Percentiles rank a stretch among this genome's conserved stretches.
phyloP scores from a whole-genome alignment of 2,329 filamentous ascomycete genomes.

The Zymoseptoria brevis region DNA sequence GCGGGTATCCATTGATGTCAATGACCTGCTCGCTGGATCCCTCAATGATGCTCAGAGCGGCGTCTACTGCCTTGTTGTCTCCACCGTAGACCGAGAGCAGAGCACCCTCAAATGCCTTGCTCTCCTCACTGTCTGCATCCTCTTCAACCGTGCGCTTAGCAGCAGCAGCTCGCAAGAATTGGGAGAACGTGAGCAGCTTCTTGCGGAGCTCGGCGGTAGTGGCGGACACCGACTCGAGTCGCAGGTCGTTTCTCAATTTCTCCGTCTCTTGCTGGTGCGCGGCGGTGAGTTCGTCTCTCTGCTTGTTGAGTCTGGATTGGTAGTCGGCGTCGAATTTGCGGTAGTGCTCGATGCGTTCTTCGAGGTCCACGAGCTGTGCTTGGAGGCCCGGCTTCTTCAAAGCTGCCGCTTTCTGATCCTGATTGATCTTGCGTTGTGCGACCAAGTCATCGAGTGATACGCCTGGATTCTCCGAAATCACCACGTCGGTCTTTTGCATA shows the following conservation, averaged over 20 bases:
- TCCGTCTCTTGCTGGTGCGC: constrained; percentile 52
- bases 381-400: constrained; percentile 68
- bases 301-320: constrained; percentile 50
- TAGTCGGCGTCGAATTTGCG: constrained; percentile 70
- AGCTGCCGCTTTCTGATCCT: constrained; percentile 69
- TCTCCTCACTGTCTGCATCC: constrained; percentile 61
- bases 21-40: constrained; percentile 59
- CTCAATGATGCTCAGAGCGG: constrained; percentile 69
- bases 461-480: constrained; percentile 61
- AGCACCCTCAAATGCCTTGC: constrained; percentile 71
- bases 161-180: constrained; percentile 73
- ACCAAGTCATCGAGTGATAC: constrained; percentile 69
- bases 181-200: constrained; percentile 62
- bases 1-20: constrained; percentile 56
- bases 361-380: constrained; percentile 58
- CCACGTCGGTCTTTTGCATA: constrained; percentile 62
- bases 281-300: constrained; percentile 49
- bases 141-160: constrained; percentile 64
- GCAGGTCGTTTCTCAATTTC: constrained; percentile 46
- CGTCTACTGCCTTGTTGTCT: constrained; percentile 63
- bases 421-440: constrained; percentile 63
- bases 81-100: constrained; percentile 72
- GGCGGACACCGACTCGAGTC: constrained; percentile 45
- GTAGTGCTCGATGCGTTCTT: constrained; percentile 67
- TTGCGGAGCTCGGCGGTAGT: constrained; percentile 46